Evolutionary conservation across 257 asterid genomes (phyloP).

Genomic region (Solanum chaucha): DNA sequence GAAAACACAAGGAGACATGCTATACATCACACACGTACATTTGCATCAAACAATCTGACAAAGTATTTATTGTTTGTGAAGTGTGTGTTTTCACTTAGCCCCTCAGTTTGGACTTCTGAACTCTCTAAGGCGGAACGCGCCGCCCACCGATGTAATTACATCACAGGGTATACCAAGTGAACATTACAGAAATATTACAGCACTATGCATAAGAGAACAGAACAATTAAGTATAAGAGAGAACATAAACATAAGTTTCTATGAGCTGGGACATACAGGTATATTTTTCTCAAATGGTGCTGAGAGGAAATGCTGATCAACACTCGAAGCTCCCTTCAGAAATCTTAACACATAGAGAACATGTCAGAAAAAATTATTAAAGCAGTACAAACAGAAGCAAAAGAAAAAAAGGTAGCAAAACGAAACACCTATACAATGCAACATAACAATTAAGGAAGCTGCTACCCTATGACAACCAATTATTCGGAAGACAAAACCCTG

Average conservation of each 20-base stretch:
- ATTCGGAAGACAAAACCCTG: neutral
- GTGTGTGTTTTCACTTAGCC: neutral
- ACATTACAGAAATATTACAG: neutral
- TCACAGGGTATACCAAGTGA: neutral
- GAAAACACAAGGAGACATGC: neutral
- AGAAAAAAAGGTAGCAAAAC: neutral
- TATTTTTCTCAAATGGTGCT: slow-evolving; percentile 66
- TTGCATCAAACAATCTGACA: neutral
- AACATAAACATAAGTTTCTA: neutral
- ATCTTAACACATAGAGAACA: slow-evolving; percentile 35
- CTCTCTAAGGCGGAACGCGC: neutral
- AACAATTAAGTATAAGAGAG: neutral
- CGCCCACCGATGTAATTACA: neutral
- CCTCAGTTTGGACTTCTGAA: neutral
- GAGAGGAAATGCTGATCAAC: slow-evolving; percentile 84
- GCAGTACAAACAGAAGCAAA: neutral
- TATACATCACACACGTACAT: neutral
- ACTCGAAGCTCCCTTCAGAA: slow-evolving; percentile 92
- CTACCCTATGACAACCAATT: neutral
- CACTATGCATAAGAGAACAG: neutral
- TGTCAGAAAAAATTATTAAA: slow-evolving; percentile 8
- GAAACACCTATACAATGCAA: neutral
- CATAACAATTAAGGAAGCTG: neutral
- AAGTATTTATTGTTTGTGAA: neutral
- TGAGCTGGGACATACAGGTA: slow-evolving; percentile 54